phyloP scores from a whole-genome alignment of 768 basidiomycete species.

The Floccularia luteovirens region DNA sequence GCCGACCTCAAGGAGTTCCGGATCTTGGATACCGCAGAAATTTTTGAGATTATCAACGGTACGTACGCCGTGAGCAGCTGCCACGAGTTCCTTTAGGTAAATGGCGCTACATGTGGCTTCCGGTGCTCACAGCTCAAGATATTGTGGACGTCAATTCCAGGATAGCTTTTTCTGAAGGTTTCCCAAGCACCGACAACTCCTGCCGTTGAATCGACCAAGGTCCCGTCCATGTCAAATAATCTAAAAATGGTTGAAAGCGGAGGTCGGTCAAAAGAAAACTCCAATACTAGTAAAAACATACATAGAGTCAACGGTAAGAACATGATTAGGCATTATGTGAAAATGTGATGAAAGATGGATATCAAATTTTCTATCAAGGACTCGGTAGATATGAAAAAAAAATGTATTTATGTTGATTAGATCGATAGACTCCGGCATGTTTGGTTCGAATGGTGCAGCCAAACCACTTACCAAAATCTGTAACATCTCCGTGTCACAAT shows the following conservation, averaged over 20 bases:
- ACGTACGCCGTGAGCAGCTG: constrained; percentile 78
- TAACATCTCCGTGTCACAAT: neutral
- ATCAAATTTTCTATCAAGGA: constrained; percentile 2
- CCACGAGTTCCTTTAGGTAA: constrained; percentile 7
- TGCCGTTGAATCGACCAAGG: constrained; percentile 74
- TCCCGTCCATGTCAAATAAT: constrained; percentile 82
- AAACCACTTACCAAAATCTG: neutral
- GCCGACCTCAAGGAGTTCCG: constrained; percentile 60
- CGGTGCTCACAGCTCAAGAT: constrained; percentile 53
- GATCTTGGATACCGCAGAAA: constrained; percentile 63
- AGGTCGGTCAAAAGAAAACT: constrained; percentile 10
- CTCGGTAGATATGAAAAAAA: neutral
- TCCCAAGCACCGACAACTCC: constrained; percentile 83
- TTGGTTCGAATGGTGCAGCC: constrained; percentile 21
- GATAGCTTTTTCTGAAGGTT: constrained; percentile 64
- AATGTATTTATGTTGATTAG: constrained; percentile 1
- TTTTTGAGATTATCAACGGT: constrained; percentile 74
- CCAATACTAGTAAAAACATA: constrained; percentile 13
- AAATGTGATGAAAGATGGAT: constrained; percentile 6
- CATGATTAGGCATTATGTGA: constrained; percentile 24
- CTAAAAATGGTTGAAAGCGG: constrained; percentile 27
- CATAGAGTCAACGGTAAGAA: constrained; percentile 35
- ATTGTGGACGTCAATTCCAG: constrained; percentile 48
- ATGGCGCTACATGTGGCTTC: constrained; percentile 4
- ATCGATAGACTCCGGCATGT: constrained; percentile 13